Base-by-base conservation (phyloP, 2,329 filamentous ascomycete species). In the Ampelomyces quisqualis region DNA sequence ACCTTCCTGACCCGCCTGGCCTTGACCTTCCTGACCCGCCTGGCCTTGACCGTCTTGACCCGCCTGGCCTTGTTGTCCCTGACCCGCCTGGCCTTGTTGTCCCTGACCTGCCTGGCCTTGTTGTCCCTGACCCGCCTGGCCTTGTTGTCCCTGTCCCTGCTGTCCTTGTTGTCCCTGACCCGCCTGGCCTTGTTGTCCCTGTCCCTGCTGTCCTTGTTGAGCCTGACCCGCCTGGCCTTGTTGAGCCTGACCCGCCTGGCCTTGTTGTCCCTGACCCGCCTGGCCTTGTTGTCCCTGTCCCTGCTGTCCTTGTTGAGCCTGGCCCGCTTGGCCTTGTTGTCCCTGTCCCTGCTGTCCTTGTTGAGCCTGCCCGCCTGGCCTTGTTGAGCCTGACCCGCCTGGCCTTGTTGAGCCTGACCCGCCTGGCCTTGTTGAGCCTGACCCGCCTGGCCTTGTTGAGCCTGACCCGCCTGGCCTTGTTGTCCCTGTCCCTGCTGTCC, bases 401-500 rank as follows among this genome's bases (percentile, higher is more conserved):
- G n/a, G n/a, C n/a, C n/a, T n/a, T n/a, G n/a, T n/a, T n/a, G n/a
- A n/a, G n/a, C n/a, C n/a, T n/a, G n/a, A n/a, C n/a, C n/a, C n/a
- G n/a, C n/a, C n/a, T n/a, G n/a, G n/a, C n/a, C n/a, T n/a, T n/a
- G n/a, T n/a, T 49, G 41, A 6, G 29, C 35, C 3, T 34, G 28
- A 18, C 35, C 42, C 7, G n/a, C n/a, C n/a, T n/a, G 43, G 43
- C n/a, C n/a, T n/a, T n/a, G n/a, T n/a, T 49, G 41, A 6, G 29
- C 35, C 3, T 34, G 28, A 18, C 35, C 42, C 7, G 2, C 29
- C 33, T 3, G 43, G 43, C 26, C 34, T 22, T 44, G 36, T 21
- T 49, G 41, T 4, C 33, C 35, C 3, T 34, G 28, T 10, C 35
- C 42, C 7, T 2, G 24, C 33, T 3, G 43, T 38, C 26, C 34